Percentiles rank a stretch among this genome's conserved stretches.
These are phyloP conservation scores for Globisporangium viniferum DNA, from an alignment of 352 stramenopile genomes.

Conservation along the genomic window DNA sequence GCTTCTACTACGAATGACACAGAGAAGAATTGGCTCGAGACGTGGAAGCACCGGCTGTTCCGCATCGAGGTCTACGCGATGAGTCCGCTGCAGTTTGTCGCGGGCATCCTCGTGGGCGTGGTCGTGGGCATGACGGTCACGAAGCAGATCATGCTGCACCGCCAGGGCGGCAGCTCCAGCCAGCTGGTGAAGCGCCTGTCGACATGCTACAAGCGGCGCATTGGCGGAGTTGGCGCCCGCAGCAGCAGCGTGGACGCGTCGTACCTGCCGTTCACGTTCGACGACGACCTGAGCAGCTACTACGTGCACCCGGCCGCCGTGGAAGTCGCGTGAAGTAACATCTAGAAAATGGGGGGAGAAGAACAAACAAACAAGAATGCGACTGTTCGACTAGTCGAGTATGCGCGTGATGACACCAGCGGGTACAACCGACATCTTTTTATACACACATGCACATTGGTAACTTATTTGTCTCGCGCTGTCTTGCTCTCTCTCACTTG, in stretches of 20 bases:
- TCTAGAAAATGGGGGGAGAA: neutral
- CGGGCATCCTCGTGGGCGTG: constrained; percentile 40
- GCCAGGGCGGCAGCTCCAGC: constrained; percentile 10
- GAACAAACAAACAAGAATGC: neutral
- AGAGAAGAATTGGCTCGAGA: constrained; percentile 21
- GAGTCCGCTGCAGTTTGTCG: constrained; percentile 35
- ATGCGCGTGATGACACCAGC: neutral
- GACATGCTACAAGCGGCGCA: constrained; percentile 7
- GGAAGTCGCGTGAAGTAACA: constrained; percentile 31
- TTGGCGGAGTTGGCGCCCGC: neutral
- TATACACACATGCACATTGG: neutral
- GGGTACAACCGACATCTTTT: neutral
- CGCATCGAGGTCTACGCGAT: constrained; percentile 19
- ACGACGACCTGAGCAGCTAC: constrained; percentile 14
- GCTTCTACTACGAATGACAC: neutral
- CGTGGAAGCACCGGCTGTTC: constrained; percentile 21
- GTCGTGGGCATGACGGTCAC: constrained; percentile 30
- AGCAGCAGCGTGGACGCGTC: neutral
- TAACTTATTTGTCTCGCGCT: neutral
- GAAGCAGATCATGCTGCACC: constrained; percentile 22
- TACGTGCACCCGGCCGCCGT: constrained; percentile 33
- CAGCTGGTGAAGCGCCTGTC: constrained; percentile 14
- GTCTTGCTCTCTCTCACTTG: neutral
- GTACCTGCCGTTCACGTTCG: constrained; percentile 10
- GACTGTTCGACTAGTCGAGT: neutral